phyloP scores from a whole-genome alignment of 2,329 filamentous ascomycete species.

The Colletotrichum paranaense region DNA sequence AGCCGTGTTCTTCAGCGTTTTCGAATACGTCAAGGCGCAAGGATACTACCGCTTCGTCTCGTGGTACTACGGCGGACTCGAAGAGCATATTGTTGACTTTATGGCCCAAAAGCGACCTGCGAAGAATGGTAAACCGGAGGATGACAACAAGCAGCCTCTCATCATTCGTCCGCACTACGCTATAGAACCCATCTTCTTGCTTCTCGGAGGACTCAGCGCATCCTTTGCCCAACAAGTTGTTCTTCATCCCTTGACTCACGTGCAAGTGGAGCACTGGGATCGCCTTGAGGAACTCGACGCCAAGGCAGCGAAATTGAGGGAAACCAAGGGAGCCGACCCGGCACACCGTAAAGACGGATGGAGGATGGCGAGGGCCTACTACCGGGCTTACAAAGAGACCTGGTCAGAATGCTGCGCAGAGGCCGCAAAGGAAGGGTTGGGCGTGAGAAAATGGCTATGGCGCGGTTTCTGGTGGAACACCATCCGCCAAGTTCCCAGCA shows the following conservation, averaged over 20 bases:
- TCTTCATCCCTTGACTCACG: constrained; percentile 76
- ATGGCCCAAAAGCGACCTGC: constrained; percentile 59
- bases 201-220: constrained; percentile 75
- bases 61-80: constrained; percentile 74
- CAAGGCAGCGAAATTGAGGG: constrained; percentile 60
- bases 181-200: constrained; percentile 78
- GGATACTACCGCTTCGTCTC: constrained; percentile 77
- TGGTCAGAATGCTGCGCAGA: constrained; percentile 69
- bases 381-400: constrained; percentile 77
- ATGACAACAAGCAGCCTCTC: constrained; percentile 48
- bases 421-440: constrained; percentile 66
- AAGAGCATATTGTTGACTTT: constrained; percentile 61
- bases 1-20: constrained; percentile 79
- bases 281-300: constrained; percentile 78
- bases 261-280: constrained; percentile 80
- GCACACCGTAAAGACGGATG: constrained; percentile 51
- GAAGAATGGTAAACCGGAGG: constrained; percentile 32
- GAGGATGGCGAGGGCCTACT: constrained; percentile 73
- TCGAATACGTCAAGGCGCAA: constrained; percentile 82
- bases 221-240: constrained; percentile 76
- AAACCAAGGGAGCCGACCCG: constrained; percentile 43
- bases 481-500: constrained; percentile 80
- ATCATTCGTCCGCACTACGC: constrained; percentile 80
- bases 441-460: constrained; percentile 74
- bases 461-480: constrained; percentile 79